These are phyloP conservation scores for Pseudogymnoascus verrucosus DNA, from an alignment of 2,329 filamentous ascomycete genomes.

Conservation along the genomic window DNA sequence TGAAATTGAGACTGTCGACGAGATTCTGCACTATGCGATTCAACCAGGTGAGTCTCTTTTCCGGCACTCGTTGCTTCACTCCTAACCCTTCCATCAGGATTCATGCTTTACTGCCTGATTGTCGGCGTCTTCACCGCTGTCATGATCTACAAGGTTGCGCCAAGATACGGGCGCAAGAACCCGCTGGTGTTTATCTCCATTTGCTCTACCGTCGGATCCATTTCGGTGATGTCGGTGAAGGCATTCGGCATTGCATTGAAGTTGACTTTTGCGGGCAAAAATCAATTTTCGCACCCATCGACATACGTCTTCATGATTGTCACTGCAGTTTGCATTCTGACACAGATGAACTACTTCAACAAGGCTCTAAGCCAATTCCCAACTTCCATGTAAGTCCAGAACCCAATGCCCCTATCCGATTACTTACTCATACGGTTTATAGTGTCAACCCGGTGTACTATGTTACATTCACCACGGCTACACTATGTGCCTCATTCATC, in stretches of 20 bases:
- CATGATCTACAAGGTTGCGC: constrained; percentile 95
- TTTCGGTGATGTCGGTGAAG: constrained; percentile 99
- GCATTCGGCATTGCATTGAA: constrained; percentile 97
- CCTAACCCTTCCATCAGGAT: constrained; percentile 50
- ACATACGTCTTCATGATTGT: constrained; percentile 98
- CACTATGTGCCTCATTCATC: constrained; percentile 89
- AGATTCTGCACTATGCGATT: constrained; percentile 84
- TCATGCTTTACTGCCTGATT: constrained; percentile 74
- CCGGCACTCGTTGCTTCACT: neutral
- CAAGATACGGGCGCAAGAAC: constrained; percentile 86
- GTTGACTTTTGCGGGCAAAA: constrained; percentile 84
- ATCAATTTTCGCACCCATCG: constrained; percentile 89
- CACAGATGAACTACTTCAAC: constrained; percentile 99
- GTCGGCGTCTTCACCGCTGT: constrained; percentile 78
- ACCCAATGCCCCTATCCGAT: neutral
- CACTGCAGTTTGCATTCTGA: constrained; percentile 85
- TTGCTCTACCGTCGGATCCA: constrained; percentile 91
- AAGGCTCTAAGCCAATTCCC: constrained; percentile 95
- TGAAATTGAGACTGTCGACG: constrained; percentile 82
- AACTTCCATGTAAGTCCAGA: constrained; percentile 75
- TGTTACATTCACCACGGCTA: constrained; percentile 93
- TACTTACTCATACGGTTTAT: neutral
- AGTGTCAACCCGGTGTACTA: constrained; percentile 80
- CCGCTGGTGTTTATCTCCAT: constrained; percentile 95
- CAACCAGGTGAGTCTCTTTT: constrained; percentile 63